These are phyloP conservation scores for Kodamaea sp. DNA, from an alignment of 1,139 yeast genomes.

Conservation along the genomic window DNA sequence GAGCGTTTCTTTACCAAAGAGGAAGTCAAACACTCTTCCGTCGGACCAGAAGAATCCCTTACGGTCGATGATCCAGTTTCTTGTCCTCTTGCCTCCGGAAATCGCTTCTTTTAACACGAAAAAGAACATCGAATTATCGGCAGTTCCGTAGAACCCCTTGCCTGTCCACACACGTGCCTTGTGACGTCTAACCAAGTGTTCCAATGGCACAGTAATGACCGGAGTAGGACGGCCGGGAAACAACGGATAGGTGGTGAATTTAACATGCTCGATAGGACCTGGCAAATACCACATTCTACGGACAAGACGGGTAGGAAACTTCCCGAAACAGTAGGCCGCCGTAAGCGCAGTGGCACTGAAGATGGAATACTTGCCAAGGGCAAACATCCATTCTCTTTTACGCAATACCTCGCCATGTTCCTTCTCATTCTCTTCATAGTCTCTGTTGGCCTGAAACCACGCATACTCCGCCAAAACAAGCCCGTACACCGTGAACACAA, in stretches of 20 bases:
- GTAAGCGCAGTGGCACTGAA: conserved; percentile 42
- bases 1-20: conserved; percentile 76
- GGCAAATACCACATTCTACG: conserved; percentile 81
- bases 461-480: conserved; percentile 62
- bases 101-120: conserved; percentile 62
- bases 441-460: conserved; percentile 52
- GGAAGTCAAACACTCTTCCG: conserved; percentile 77
- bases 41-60: conserved; percentile 88
- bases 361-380: conserved; percentile 29
- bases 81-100: conserved; percentile 36
- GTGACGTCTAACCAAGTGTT: conserved; percentile 54
- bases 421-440: conserved; percentile 59
- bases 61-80: conserved; percentile 80
- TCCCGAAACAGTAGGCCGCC: conserved; percentile 48
- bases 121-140: conserved; percentile 72
- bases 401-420: conserved; percentile 38
- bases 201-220: conserved; percentile 65
- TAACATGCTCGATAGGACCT: conserved; percentile 52
- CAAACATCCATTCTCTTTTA: conserved; percentile 41
- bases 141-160: conserved; percentile 82
- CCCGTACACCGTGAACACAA: conserved; percentile 68
- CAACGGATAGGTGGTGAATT: conserved; percentile 72
- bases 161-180: conserved; percentile 79
- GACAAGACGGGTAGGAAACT: conserved; percentile 66
- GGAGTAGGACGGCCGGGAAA: conserved; percentile 80